Conservation (phyloP, 805 yeast species). For the Ogataea glucozyma region DNA sequence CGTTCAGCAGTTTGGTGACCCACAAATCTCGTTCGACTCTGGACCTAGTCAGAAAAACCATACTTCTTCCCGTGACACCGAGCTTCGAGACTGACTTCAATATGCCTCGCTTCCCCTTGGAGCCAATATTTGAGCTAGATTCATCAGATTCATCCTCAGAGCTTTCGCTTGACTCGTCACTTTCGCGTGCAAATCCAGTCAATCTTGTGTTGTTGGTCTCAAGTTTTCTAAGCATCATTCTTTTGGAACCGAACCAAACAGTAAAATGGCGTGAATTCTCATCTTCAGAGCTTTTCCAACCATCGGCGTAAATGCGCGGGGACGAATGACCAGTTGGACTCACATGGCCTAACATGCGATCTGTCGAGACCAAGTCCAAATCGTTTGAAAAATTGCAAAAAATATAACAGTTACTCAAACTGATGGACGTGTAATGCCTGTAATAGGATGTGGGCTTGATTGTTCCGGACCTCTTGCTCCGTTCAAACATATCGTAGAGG, state of each 20-base stretch:
- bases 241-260: constrained; percentile 75
- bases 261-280: constrained; percentile 78
- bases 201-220: constrained; percentile 10
- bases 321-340: constrained; percentile 57
- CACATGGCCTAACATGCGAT: constrained; percentile 41
- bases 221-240: constrained; percentile 39
- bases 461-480: constrained; percentile 46
- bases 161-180: constrained; percentile 8
- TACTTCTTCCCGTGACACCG: constrained; percentile 65
- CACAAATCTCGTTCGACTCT: constrained; percentile 82
- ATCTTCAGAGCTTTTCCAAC: constrained; percentile 81
- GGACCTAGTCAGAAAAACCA: constrained; percentile 80
- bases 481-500: constrained; percentile 51
- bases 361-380: constrained; percentile 51
- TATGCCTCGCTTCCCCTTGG: constrained; percentile 32
- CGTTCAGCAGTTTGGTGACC: constrained; percentile 54
- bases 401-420: constrained; percentile 67
- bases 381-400: constrained; percentile 69
- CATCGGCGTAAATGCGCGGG: constrained; percentile 78
- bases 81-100: constrained; percentile 50
- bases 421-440: constrained; percentile 55
- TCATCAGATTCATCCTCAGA: constrained; percentile 9
- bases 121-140: not conserved
- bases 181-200: constrained; percentile 8
- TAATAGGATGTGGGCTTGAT: constrained; percentile 50